Percentiles rank a stretch among this genome's conserved stretches.
These are phyloP conservation scores for Fraxinus angustifolia DNA, from an alignment of 305 asterid species.

Conservation along the genomic window DNA sequence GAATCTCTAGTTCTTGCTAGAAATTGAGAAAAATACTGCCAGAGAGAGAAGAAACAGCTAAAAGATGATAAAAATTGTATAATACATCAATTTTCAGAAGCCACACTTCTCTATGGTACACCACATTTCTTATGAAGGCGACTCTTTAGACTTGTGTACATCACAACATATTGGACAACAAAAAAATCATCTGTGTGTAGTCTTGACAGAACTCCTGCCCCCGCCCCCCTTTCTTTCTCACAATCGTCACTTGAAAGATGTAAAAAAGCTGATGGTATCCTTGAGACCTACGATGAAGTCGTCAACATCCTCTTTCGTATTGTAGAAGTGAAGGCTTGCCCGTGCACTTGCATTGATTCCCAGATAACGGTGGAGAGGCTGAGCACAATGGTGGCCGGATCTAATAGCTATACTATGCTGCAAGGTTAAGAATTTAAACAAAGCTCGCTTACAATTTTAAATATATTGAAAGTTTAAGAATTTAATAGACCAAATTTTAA, in stretches of 20 bases:
- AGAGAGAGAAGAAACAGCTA: background rate
- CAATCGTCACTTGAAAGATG: slow-evolving; percentile 49
- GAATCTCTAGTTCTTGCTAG: background rate
- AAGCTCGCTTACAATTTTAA: background rate
- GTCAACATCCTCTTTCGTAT: slow-evolving; percentile 87
- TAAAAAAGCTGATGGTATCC: slow-evolving; percentile 66
- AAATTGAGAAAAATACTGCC: background rate
- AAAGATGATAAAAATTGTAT: background rate
- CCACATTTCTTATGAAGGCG: background rate
- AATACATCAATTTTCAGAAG: background rate
- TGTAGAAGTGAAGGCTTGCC: slow-evolving; percentile 90
- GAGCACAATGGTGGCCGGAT: slow-evolving; percentile 96
- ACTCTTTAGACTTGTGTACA: background rate
- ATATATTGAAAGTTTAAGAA: background rate
- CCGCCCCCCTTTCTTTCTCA: background rate
- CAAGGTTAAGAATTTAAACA: background rate
- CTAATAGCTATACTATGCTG: slow-evolving; percentile 91
- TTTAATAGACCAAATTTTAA: background rate
- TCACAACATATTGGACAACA: background rate
- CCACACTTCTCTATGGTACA: background rate
- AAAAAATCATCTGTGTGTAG: background rate
- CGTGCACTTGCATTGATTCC: slow-evolving; percentile 85
- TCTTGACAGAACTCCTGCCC: background rate
- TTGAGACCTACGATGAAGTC: slow-evolving; percentile 59
- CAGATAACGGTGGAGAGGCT: slow-evolving; percentile 77